Conservation (phyloP, 768 basidiomycete genomes). For the Calocera cornea region DNA sequence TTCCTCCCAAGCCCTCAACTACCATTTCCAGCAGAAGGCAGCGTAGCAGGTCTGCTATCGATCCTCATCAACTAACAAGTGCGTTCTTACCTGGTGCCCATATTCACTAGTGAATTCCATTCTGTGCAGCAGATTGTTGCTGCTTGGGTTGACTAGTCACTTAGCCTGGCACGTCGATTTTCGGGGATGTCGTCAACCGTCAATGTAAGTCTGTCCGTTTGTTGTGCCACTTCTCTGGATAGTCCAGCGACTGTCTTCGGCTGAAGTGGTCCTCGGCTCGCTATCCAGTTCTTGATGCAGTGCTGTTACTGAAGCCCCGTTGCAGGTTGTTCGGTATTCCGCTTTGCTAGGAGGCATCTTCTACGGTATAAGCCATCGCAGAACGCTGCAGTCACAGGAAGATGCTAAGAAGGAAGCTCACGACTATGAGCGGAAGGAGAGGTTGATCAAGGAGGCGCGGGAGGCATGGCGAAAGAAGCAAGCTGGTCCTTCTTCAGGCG, state of each 20-base stretch:
- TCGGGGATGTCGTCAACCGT: neutral
- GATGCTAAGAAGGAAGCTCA: constrained; percentile 63
- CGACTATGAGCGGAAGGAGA: constrained; percentile 58
- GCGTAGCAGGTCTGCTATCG: no score
- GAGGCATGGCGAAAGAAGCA: constrained; percentile 74
- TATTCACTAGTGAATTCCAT: no score
- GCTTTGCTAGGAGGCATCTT: constrained; percentile 74
- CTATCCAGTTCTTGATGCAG: no score
- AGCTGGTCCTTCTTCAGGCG: constrained; percentile 10
- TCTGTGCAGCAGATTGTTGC: no score
- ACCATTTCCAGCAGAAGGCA: no score
- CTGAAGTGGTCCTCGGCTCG: no score
- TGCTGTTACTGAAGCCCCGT: no score
- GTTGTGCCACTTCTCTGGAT: neutral
- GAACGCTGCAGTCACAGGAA: constrained; percentile 70
- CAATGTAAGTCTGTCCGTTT: neutral
- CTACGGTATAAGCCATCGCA: constrained; percentile 87
- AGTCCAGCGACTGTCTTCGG: no score
- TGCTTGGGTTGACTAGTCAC: neutral
- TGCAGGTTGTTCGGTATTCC: constrained; percentile 91
- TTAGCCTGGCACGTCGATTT: neutral
- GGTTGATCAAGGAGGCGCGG: constrained; percentile 72
- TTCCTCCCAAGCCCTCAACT: no score
- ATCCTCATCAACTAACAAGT: no score
- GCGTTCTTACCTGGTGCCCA: no score